phyloP scores from a whole-genome alignment of 2,329 filamentous ascomycete genomes.

The Aspergillus quadricinctus region DNA sequence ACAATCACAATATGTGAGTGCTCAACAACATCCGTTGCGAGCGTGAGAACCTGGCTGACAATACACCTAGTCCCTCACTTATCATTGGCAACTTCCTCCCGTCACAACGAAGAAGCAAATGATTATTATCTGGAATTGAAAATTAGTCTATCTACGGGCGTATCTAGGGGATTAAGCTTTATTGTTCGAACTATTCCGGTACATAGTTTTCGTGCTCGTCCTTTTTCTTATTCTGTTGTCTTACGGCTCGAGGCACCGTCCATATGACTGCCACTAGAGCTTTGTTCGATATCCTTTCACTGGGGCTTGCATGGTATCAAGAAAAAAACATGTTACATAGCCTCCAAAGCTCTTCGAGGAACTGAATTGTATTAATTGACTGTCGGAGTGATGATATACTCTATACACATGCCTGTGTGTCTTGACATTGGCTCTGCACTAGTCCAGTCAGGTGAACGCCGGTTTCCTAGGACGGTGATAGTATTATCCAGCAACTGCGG shows the following conservation, averaged over 20 bases:
- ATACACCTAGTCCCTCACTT: slow-evolving; percentile 66
- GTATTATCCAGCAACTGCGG: background rate
- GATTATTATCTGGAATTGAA: slow-evolving; percentile 3
- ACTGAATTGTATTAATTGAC: background rate
- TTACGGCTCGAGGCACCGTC: background rate
- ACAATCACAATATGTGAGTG: slow-evolving; percentile 92
- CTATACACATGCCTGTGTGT: background rate
- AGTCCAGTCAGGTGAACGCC: slow-evolving; percentile 12
- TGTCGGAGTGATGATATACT: background rate
- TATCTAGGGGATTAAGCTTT: background rate
- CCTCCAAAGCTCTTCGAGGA: background rate
- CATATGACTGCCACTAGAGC: background rate
- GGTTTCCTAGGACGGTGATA: background rate
- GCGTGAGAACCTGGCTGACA: background rate
- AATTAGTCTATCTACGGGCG: background rate
- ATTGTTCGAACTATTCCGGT: background rate
- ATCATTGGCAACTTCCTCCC: slow-evolving; percentile 97
- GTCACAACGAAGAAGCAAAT: slow-evolving; percentile 60
- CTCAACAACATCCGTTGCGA: background rate
- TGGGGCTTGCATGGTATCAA: background rate
- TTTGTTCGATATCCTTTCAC: background rate
- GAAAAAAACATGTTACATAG: background rate
- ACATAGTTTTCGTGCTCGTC: background rate
- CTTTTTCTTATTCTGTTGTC: background rate
- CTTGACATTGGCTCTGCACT: slow-evolving; percentile 4